phyloP scores from a whole-genome alignment of 345 rosid genomes.

The Aquilaria sinensis region DNA sequence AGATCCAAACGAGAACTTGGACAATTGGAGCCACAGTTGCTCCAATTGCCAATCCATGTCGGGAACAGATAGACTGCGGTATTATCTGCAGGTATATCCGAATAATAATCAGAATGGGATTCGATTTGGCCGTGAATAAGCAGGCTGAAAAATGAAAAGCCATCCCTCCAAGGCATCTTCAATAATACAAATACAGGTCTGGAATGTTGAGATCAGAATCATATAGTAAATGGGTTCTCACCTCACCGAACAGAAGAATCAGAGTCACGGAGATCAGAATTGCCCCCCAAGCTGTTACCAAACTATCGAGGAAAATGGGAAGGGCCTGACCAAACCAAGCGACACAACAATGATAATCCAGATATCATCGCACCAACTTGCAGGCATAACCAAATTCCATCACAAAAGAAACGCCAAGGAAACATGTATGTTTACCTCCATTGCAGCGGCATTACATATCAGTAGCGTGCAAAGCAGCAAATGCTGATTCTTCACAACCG shows the following conservation, averaged over 20 bases:
- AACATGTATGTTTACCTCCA: constrained; percentile 59
- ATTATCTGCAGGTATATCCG: constrained; percentile 55
- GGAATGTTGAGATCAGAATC: background rate
- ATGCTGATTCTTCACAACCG: constrained; percentile 95
- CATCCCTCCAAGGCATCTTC: background rate
- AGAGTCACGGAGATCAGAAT: constrained; percentile 93
- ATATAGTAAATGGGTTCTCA: constrained; percentile 20
- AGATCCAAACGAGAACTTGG: constrained; percentile 78
- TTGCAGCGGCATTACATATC: constrained; percentile 93
- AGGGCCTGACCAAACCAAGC: constrained; percentile 52
- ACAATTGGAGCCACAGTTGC: constrained; percentile 83
- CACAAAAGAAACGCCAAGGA: background rate
- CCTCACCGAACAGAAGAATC: constrained; percentile 99
- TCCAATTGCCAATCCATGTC: constrained; percentile 94
- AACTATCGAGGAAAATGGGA: constrained; percentile 84
- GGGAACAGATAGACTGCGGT: constrained; percentile 90
- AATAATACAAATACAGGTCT: background rate
- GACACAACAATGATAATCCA: background rate
- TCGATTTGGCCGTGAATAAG: no score
- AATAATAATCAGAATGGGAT: background rate
- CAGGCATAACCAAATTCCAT: background rate
- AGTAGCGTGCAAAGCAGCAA: constrained; percentile 85
- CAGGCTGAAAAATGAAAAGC: background rate
- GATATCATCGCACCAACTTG: background rate
- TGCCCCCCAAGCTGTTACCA: constrained; percentile 81